Base-by-base conservation (phyloP, 2,329 filamentous ascomycete genomes). In the Cryphonectria carpinicola region DNA sequence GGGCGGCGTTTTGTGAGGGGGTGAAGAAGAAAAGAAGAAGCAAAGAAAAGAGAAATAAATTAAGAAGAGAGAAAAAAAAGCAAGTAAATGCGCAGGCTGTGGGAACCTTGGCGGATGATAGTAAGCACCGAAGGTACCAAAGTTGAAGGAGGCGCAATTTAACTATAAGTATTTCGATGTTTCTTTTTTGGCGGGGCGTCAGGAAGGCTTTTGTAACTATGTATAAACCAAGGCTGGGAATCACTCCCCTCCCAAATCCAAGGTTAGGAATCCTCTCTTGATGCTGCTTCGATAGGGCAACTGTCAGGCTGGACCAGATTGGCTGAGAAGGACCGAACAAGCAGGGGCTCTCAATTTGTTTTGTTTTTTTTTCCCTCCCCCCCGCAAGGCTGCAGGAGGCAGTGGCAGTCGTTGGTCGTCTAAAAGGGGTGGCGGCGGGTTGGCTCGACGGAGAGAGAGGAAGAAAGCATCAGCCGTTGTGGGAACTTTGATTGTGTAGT, bases 251-350 rank as follows among this genome's bases (percentile, higher is more conserved):
- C 4, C 32, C 32, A 3, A 32, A 56, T 5, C 4, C 52, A 28
- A 64, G 41, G 25, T 28, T 13, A 14, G 52, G 52, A 56, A n/a
- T 32, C 32, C 32, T 11, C n/a, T 56, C 22, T 52, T 32, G 32
- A 3, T 32, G 32, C 13, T 46, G 43, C 43, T 46, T 25, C 28
- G 39, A 25, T 43, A 65, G 17, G 37, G 64, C 43, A 39, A 22
- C 43, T 13, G 11, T 37, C 46, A 52, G 64, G 43, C 64, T 10
- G 35, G 28, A 54, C 14, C 28, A 52, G 65, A 66, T 58, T 66
- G 65, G 65, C 56, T 52, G 35, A 41, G 22, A 19, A 28, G 35
- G 19, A 22, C 49, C 65, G 32, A 52, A 41, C 39, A 22, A 56
- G 25, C 25, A 25, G 32, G 32, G 32, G 32, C 32, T 32, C 32